A percentile compares a stretch with the other conserved stretches of the same genome.
Evolutionary conservation across 768 basidiomycete genomes (phyloP).

Genomic region (Russula abietina): DNA sequence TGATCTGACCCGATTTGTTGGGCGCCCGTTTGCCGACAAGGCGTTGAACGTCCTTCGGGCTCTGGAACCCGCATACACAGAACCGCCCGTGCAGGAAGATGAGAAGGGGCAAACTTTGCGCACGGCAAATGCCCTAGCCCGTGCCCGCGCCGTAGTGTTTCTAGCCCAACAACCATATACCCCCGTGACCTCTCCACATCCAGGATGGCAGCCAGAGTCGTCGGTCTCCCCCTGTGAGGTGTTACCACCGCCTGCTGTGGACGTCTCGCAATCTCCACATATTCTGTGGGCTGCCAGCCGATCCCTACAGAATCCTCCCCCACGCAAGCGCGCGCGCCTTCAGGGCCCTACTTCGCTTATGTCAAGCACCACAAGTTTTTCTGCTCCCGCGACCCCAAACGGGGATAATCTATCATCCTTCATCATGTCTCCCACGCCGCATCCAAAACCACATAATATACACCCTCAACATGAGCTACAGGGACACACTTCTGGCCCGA

Average conservation of each 20-base stretch:
- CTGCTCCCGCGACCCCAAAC: constrained; percentile 19
- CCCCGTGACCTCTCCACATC: constrained; percentile 16
- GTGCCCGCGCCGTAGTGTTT: constrained; percentile 58
- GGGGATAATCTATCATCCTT: constrained; percentile 14
- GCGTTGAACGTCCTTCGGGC: constrained; percentile 64
- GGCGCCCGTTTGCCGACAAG: constrained; percentile 66
- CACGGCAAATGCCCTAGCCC: constrained; percentile 67
- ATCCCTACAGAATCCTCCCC: constrained; percentile 6
- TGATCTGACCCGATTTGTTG: constrained; percentile 60
- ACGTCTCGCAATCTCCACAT: constrained; percentile 14
- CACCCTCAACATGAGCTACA: constrained; percentile 13
- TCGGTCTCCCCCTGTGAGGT: constrained; percentile 15
- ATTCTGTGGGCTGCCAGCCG: constrained; percentile 18
- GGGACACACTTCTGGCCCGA: constrained; percentile 6
- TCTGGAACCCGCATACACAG: constrained; percentile 66
- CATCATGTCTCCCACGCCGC: constrained; percentile 16
- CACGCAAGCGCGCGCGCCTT: constrained; percentile 18
- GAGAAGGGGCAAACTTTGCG: constrained; percentile 52
- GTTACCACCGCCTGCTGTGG: constrained; percentile 10
- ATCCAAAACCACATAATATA: constrained; percentile 16
- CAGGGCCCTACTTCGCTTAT: constrained; percentile 15
- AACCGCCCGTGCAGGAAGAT: constrained; percentile 48
- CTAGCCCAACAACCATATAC: constrained; percentile 49
- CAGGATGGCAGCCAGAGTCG: constrained; percentile 16
- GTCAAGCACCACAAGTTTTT: constrained; percentile 20